These are phyloP conservation scores for Rhizophora apiculata DNA, from an alignment of 345 rosid species.

Conservation along the genomic window DNA sequence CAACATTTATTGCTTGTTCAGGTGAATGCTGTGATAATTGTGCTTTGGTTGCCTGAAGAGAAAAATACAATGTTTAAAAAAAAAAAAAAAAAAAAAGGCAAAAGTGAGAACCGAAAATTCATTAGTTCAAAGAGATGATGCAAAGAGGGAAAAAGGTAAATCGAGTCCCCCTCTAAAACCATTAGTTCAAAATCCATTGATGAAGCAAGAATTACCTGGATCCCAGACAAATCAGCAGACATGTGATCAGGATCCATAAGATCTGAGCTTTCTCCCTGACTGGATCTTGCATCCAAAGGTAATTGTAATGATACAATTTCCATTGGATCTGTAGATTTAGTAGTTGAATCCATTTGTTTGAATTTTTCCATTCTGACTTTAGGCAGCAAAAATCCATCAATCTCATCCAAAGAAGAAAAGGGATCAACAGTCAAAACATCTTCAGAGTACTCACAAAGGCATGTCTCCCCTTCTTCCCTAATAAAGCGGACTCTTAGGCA, in stretches of 20 bases:
- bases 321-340: conserved; percentile 34
- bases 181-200: conserved; percentile 1
- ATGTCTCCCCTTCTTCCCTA: conserved; percentile 64
- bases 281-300: conserved; percentile 42
- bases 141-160: no score
- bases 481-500: conserved; percentile 69
- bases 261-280: conserved; percentile 50
- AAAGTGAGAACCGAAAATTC: conserved; percentile 8
- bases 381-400: conserved; percentile 64
- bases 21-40: conserved; percentile 28
- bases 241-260: conserved; percentile 38
- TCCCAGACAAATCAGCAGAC: conserved; percentile 38
- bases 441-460: conserved; percentile 52
- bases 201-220: conserved; percentile 44
- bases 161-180: background rate
- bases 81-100: background rate
- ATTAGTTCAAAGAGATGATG: background rate
- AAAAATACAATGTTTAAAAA: background rate
- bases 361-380: conserved; percentile 43
- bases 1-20: conserved; percentile 27
- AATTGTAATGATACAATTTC: conserved; percentile 35
- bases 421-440: conserved; percentile 73
- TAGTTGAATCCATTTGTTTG: conserved; percentile 33
- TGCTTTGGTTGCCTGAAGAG: conserved; percentile 35
- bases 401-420: conserved; percentile 57